Evolutionary conservation across 352 stramenopile genomes (phyloP), one percentile per base, ranked within the genome.

Genomic region (Globisporangium emineosum): DNA sequence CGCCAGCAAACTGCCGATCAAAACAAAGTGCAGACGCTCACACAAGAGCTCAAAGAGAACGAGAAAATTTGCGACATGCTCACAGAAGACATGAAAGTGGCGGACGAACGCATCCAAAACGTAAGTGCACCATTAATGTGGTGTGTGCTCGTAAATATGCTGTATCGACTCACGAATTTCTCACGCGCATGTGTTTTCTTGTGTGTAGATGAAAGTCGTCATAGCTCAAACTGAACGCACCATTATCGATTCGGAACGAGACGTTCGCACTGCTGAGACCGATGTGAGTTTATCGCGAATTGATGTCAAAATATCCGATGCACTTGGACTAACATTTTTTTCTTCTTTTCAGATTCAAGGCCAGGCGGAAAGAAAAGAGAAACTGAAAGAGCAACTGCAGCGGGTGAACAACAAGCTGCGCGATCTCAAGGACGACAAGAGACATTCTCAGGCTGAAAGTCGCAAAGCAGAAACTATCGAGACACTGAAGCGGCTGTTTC

Each of bases 391-490:
- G n/a, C 76, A 93, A 35, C 62, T 94, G 19, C 70, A 88, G 8
- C 68, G 76, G n/a, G 70, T 94, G 0, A 93, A 93, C 49, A 79
- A 78, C 29, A 93, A 95, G 66, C 77, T 99, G 32, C 81, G 93
- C 6, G 94, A 98, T 67, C 79, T 96, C 5, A 92, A 95, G 37
- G 94, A 98, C 65, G 91, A 97, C 65, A 84, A 90, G 37, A 85
- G 88, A 10, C 95, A 98, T 57, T 97, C 83, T 27, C 95, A 98
- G 63, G 86, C 96, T 17, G 91, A 98, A 64, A 90, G 89, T 30
- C 84, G 77, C 29, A 88, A 79, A 66, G 68, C 72, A 0, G 89
- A 97, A 43, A 91, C 66, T 10, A 58, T 95, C n/a, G 88, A 96
- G 50, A 83, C 82, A 0, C 72, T 97, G 17, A 92, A 92, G 67